phyloP scores from a whole-genome alignment of 2,329 filamentous ascomycete species.

The Aspergillus ruber region DNA sequence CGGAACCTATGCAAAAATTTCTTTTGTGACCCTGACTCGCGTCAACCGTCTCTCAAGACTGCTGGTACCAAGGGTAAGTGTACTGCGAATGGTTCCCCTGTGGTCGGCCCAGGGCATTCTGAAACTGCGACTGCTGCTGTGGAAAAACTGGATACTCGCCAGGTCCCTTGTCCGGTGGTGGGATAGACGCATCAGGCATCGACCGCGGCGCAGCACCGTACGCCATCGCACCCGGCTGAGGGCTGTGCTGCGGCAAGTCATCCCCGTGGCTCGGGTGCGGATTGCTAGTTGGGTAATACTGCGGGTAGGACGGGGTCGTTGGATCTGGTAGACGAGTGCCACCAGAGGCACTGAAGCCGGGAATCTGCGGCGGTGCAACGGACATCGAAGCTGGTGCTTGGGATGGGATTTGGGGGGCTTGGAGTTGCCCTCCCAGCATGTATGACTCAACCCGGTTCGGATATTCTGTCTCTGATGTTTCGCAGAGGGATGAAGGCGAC shows the following conservation, averaged over 20 bases:
- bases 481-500: constrained; percentile 20
- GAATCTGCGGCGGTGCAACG: constrained; percentile 13
- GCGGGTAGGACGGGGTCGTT: constrained; percentile 14
- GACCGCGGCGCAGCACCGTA: constrained; percentile 14
- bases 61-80: constrained; percentile 13
- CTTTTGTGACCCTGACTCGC: not conserved
- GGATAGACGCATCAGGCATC: constrained; percentile 13
- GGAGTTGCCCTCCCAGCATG: constrained; percentile 9
- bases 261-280: constrained; percentile 10
- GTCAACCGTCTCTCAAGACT: constrained; percentile 6
- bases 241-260: constrained; percentile 6
- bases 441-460: constrained; percentile 19
- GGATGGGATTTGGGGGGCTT: constrained; percentile 4
- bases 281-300: constrained; percentile 10
- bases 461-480: constrained; percentile 22
- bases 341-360: constrained; percentile 11
- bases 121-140: constrained; percentile 8
- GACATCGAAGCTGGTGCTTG: constrained; percentile 7
- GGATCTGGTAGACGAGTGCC: constrained; percentile 12
- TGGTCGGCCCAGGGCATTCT: constrained; percentile 6
- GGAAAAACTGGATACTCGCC: constrained; percentile 10
- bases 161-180: constrained; percentile 7
- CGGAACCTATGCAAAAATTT: not conserved
- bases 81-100: constrained; percentile 8
- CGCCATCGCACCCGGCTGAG: constrained; percentile 6